These are phyloP conservation scores for Alternaria triticina DNA, from an alignment of 2,329 filamentous ascomycete species.

Conservation along the genomic window DNA sequence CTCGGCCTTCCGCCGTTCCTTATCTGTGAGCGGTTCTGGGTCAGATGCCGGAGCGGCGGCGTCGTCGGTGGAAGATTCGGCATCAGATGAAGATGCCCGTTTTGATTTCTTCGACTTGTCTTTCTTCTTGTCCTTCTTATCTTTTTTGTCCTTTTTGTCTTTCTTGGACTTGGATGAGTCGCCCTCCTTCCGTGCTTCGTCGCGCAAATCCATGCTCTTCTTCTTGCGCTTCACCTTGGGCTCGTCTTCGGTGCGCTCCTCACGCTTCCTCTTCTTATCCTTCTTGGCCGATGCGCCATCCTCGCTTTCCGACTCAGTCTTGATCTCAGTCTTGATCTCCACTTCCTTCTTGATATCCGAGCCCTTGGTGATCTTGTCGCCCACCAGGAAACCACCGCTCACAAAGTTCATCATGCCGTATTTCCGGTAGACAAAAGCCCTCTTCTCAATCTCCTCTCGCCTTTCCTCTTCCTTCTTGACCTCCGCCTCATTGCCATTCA, in stretches of 20 bases:
- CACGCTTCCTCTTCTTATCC: conserved; percentile 44
- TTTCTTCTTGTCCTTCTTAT: conserved; percentile 41
- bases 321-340: conserved; percentile 45
- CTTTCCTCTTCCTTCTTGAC: conserved; percentile 73
- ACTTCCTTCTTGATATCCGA: conserved; percentile 49
- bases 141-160: conserved; percentile 44
- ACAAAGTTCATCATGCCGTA: conserved; percentile 88
- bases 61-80: conserved; percentile 26
- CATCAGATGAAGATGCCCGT: conserved; percentile 24
- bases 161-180: conserved; percentile 35
- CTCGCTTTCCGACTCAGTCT: conserved; percentile 50
- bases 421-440: conserved; percentile 74
- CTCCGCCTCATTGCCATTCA: conserved; percentile 86
- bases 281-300: conserved; percentile 27
- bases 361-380: conserved; percentile 61
- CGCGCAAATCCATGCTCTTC: conserved; percentile 44
- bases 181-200: conserved; percentile 31
- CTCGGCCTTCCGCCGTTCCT: conserved; percentile 47
- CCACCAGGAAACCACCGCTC: conserved; percentile 75
- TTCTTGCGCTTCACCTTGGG: conserved; percentile 47
- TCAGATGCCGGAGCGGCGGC: conserved; percentile 23
- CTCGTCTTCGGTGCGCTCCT: conserved; percentile 40
- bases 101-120: conserved; percentile 38
- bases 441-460: conserved; percentile 73
- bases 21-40: conserved; percentile 52